Conservation (phyloP, 2,329 filamentous ascomycete genomes). For the Aspergillus sp. region DNA sequence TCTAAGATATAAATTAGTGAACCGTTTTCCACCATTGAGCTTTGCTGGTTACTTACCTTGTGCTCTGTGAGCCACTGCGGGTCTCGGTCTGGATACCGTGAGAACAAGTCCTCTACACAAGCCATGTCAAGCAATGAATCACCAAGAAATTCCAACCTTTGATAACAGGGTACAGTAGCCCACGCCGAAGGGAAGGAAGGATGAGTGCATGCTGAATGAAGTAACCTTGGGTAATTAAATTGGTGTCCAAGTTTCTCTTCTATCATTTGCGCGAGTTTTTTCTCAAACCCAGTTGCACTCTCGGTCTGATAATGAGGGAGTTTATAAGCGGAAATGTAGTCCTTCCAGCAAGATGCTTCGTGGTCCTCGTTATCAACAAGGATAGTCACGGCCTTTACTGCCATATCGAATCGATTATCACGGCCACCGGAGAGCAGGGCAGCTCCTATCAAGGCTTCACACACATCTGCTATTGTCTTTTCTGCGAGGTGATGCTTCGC, state of each 20-base stretch:
- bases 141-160: slow-evolving; percentile 87
- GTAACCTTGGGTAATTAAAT: slow-evolving; percentile 73
- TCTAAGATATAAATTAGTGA: slow-evolving; percentile 43
- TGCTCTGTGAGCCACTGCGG: slow-evolving; percentile 98
- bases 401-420: slow-evolving; percentile 55
- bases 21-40: background rate
- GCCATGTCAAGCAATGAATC: slow-evolving; percentile 86
- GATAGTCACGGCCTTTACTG: slow-evolving; percentile 56
- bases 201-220: slow-evolving; percentile 84
- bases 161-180: slow-evolving; percentile 82
- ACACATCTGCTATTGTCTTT: slow-evolving; percentile 92
- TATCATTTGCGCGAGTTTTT: slow-evolving; percentile 66
- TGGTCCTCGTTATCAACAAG: slow-evolving; percentile 71
- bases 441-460: slow-evolving; percentile 89
- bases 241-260: slow-evolving; percentile 59
- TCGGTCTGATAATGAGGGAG: slow-evolving; percentile 70
- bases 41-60: slow-evolving; percentile 54
- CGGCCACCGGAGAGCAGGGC: slow-evolving; percentile 61
- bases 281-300: slow-evolving; percentile 63
- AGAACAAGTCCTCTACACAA: slow-evolving; percentile 79
- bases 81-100: slow-evolving; percentile 72
- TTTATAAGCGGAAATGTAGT: slow-evolving; percentile 70
- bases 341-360: slow-evolving; percentile 64
- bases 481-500: slow-evolving; percentile 69
- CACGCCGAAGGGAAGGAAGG: slow-evolving; percentile 74